Base-by-base conservation (phyloP, 257 asterid genomes). In the Craterostigma plantagineum region DNA sequence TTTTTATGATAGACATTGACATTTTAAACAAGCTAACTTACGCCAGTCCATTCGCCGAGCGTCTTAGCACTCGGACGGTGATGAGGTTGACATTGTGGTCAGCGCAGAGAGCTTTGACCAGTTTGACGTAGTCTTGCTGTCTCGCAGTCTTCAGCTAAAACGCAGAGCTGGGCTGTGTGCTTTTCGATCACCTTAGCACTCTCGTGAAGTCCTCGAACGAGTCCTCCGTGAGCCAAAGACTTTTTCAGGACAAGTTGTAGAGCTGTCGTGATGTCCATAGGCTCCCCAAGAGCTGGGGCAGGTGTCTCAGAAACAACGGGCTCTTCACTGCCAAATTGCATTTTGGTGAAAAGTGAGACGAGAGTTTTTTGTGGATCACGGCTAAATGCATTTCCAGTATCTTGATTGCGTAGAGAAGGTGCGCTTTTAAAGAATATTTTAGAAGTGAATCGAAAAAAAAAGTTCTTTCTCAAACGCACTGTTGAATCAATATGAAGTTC, bases 251-350 rank as follows among this genome's bases (percentile, higher is more conserved):
- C 75, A 37, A 68, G 62, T 10, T 75, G 85, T 60, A 75, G 41
- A 10, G 81, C 87, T n/a, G 87, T 66, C 76, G 69, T 61, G 35
- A 64, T 66, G 42, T 74, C 84, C 79, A 66, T 71, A 0, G 75
- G 85, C 68, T 74, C 81, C 16, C 77, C 83, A 10, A 72, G 76
- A 46, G 68, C 60, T 1, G 76, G 69, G 18, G 62, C 64, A 4
- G n/a, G n/a, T n/a, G n/a, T n/a, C 42, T 62, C 69, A 1, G 41
- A 65, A 34, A 18, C 63, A 54, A 43, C 39, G 8, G 66, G 65
- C 46, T 58, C 73, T 36, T 66, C 73, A 36, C 75, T 67, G 67
- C 12, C 48, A 41, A 52, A 23, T 2, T 23, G 30, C 6, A 6
- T 2, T 23, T 23, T 23, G 30, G 30, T 23, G 4, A 23, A 23